Base-by-base conservation (phyloP, 768 basidiomycete species). In the Collybiopsis confluens region DNA sequence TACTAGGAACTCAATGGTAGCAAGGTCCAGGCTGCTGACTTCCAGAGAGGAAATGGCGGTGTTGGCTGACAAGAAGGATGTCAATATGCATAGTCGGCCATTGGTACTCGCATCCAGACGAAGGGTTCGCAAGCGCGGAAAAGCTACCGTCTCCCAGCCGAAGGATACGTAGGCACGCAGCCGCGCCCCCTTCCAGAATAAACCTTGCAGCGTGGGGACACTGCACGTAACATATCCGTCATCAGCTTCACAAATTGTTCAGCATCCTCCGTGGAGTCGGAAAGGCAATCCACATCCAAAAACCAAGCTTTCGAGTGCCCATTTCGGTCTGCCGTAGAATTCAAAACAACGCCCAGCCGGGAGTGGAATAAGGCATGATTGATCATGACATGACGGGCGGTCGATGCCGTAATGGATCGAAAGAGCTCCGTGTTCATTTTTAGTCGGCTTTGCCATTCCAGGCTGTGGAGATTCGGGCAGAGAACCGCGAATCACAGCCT, bases 391-490 rank as follows among this genome's bases (percentile, higher is more conserved):
- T 68, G 63, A 43, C 55, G 59, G 18, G 64, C 48, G 4, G 61
- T 45, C 2, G 63, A 63, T 0, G 57, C 18, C 4, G 58, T 45
- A 6, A 67, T 54, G 24, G 55, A 54, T 5, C 42, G 30, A 15
- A 68, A 41, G 33, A 64, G 55, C 2, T 57, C 23, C 4, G 50
- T 36, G 0, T 59, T 48, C 20, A 63, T 38, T 16, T 57, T 20
- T 3, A 46, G 44, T 9, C 58, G 56, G 15, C 56, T 54, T 36
- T 59, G 56, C 67, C 65, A 68, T 30, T 67, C 57, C 16, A 70
- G 44, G 4, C 64, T 57, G 27, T 63, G 57, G n/a, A 70, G 58
- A 51, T 70, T 68, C 7, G 59, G n/a, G 54, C 21, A 67, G 49
- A 8, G 57, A 52, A 10, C 26, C 23, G 28, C 54, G 40, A 21